Conservation (phyloP, 495 filamentous ascomycete genomes). For the Acidomyces sp. region DNA sequence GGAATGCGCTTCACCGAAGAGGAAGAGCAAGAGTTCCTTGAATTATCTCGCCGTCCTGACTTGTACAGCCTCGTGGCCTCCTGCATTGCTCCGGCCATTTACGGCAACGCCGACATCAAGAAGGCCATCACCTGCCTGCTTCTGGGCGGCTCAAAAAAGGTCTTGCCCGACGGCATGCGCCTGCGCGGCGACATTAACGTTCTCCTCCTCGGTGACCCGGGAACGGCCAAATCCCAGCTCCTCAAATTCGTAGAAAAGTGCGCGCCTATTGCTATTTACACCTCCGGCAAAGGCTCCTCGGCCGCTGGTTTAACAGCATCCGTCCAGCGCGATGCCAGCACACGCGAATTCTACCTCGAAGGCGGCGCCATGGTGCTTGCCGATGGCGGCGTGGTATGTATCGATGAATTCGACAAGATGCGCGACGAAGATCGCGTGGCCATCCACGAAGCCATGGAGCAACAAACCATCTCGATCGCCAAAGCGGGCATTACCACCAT, state of each 20-base stretch:
- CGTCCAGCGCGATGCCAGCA: conserved; percentile 81
- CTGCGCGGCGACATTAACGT: conserved; percentile 98
- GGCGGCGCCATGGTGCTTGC: conserved; percentile 98
- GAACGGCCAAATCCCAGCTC: conserved; percentile 95
- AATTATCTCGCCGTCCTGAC: conserved; percentile 81
- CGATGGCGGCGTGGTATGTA: conserved; percentile 95
- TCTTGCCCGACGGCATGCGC: conserved; percentile 96
- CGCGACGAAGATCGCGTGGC: conserved; percentile 96
- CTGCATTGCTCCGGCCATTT: conserved; percentile 96
- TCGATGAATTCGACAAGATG: conserved; percentile 99
- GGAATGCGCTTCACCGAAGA: conserved; percentile 68
- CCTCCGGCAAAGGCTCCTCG: conserved; percentile 95
- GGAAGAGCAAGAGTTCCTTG: conserved; percentile 94
- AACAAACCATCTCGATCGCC: conserved; percentile 98
- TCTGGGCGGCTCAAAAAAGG: conserved; percentile 95
- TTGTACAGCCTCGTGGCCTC: conserved; percentile 80
- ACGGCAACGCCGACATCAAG: conserved; percentile 92
- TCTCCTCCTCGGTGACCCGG: conserved; percentile 88
- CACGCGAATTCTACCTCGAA: conserved; percentile 95
- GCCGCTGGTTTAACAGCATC: conserved; percentile 97
- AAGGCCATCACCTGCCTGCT: conserved; percentile 95
- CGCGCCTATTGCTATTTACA: conserved; percentile 96
- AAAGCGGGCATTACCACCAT: conserved; percentile 99
- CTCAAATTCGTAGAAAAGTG: conserved; percentile 97
- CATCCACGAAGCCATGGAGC: conserved; percentile 99